Evolutionary conservation across 306 rosid species (phyloP).

Genomic region (Macrotyloma uniflorum): DNA sequence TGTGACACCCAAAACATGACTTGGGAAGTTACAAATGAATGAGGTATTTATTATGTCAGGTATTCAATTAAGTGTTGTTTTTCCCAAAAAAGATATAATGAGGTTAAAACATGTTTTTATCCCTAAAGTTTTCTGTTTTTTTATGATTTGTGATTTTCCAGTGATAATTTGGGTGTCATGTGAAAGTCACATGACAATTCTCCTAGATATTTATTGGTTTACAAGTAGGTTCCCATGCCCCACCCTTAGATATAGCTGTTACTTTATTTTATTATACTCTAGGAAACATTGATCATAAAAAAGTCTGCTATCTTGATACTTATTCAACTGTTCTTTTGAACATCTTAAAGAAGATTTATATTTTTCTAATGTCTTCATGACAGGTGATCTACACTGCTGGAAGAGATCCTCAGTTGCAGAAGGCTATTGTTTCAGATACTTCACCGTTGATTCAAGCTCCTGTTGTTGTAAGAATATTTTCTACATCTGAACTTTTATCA

Average conservation of each 20-base stretch:
- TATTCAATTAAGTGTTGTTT: neutral
- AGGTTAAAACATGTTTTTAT: neutral
- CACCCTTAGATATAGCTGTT: neutral
- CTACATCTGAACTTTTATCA: slow-evolving; percentile 33
- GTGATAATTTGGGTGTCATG: neutral
- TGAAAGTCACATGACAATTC: no score
- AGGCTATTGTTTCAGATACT: slow-evolving; percentile 66
- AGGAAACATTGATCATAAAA: neutral
- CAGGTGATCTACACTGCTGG: slow-evolving; percentile 97
- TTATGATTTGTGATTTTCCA: neutral
- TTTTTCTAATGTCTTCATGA: slow-evolving; percentile 38
- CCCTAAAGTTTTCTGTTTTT: neutral
- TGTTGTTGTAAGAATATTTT: slow-evolving; percentile 60
- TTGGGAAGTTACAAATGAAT: neutral
- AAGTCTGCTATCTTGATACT: slow-evolving; percentile 10
- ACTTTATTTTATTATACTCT: neutral
- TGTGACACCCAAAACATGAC: neutral
- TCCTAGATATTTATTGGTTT: neutral
- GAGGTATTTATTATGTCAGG: neutral
- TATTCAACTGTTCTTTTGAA: neutral
- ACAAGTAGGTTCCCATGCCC: neutral
- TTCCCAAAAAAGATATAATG: neutral
- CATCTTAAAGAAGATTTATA: slow-evolving; percentile 1
- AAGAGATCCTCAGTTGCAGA: slow-evolving; percentile 82
- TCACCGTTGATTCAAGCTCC: slow-evolving; percentile 80